Conservation (phyloP, 169 alveolate genomes). For the Plasmodium billcollinsi region DNA sequence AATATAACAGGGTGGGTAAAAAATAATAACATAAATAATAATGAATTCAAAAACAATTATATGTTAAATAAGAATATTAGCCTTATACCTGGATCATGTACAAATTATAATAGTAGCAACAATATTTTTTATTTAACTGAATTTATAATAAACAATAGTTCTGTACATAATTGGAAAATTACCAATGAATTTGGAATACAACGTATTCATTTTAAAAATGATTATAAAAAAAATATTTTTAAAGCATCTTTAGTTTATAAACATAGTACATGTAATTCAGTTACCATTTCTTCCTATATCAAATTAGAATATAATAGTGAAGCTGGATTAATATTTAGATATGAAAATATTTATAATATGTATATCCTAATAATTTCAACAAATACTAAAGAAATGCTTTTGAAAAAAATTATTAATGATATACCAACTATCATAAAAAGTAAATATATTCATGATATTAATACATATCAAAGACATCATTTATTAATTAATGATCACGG, state of each 20-base stretch:
- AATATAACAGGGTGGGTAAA: slow-evolving; percentile 3
- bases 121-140: slow-evolving; percentile 22
- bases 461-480: slow-evolving; percentile 63
- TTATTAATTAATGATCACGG: slow-evolving; percentile 47
- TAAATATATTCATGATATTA: slow-evolving; percentile 30
- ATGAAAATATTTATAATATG: slow-evolving; percentile 65
- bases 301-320: slow-evolving; percentile 55
- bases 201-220: slow-evolving; percentile 22
- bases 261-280: slow-evolving; percentile 46
- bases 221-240: slow-evolving; percentile 6
- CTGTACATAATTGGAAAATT: slow-evolving; percentile 34
- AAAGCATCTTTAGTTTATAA: slow-evolving; percentile 32
- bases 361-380: slow-evolving; percentile 47
- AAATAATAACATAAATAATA: neutral
- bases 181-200: slow-evolving; percentile 35
- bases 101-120: neutral
- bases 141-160: slow-evolving; percentile 16
- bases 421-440: slow-evolving; percentile 31
- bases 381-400: slow-evolving; percentile 23
- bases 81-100: neutral
- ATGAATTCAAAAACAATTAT: no score
- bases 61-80: no score
- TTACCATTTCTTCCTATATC: slow-evolving; percentile 22
- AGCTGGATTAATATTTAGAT: slow-evolving; percentile 59
- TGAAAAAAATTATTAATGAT: slow-evolving; percentile 42